Evolutionary conservation across 352 stramenopile genomes (phyloP), one percentile per base, ranked within the genome.

Genomic region (Globisporangium nodosum): DNA sequence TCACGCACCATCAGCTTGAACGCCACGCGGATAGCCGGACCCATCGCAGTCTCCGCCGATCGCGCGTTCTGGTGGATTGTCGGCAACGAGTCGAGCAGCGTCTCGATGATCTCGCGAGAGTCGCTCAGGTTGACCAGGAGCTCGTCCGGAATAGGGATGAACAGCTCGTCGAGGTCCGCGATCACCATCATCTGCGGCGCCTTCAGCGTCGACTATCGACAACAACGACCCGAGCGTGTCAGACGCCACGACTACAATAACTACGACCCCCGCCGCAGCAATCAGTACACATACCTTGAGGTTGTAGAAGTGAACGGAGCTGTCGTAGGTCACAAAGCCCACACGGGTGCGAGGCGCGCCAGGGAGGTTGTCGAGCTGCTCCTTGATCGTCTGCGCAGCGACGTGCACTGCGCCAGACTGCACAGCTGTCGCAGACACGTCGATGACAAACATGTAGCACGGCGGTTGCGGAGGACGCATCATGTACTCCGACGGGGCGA

Each of bases 71-170:
- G 68, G 69, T 87, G 90, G 86, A 98, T 87, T 30, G 74, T 42
- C 56, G 96, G 96, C 5, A 99, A 78, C 47, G 82, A 92, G 60
- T 99, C 96, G 40, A 99, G 82, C 61, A 99, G 91, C 46, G 80
- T 73, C 45, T 99, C 96, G 18, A 99, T 78, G 12, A 98, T 77
- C 12, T 94, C 77, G 40, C 96, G 82, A 43, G 84, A 97, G 64
- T 99, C 85, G 40, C 85, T 90, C 53, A 99, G 70, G 74, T 99
- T 99, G 12, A 99, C 97, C 46, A 99, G 81, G 49, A 99, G 74
- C 73, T 99, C 95, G 64, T 99, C 97, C 13, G 86, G 86, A 48
- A 96, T 93, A n/a, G 86, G 86, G 54, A 93, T 94, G 70, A 96
- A 96, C 1, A 94, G 76, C 47, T 96, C 86, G 39, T 96, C 85